Evolutionary conservation across 768 basidiomycete genomes (phyloP), one percentile per base, ranked within the genome.

Genomic region (Tricholoma bakamatsutake): DNA sequence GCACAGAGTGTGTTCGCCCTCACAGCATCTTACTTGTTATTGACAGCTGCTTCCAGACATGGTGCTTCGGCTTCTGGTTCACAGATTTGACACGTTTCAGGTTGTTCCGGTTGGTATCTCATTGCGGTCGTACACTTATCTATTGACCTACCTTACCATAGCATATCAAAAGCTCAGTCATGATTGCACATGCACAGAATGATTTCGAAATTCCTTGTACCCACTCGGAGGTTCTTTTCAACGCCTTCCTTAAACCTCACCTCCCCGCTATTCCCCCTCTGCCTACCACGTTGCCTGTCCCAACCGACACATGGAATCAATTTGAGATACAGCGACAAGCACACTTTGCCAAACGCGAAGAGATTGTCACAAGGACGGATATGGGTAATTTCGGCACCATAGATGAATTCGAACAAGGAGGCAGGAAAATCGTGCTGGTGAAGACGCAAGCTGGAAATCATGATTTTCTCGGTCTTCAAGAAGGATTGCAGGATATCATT

Each of bases 121-220:
- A 9, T 18, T 39, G n/a, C 12, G 1, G 8, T 15, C 39, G 7
- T 8, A 21, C 8, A n/a, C 10, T 21, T n/a, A 37, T 50, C 17
- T 42, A 27, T 27, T 28, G 58, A 13, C 11, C 28, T 10, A 9
- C 31, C 24, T 18, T 5, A 17, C 31, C 28, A 18, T 63, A 91
- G 89, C 74, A 77, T 55, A 81, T 93, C 60, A 82, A 83, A 50
- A 78, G 77, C 0, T 79, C 88, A 5, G 78, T 91, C 2, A 70
- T 94, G 31, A 81, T 96, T 60, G 83, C 79, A 0, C 93, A 96
- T 64, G 84, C 91, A 52, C 73, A 79, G 65, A 77, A 93, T 65
- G 93, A 96, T 71, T 79, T 76, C 68, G 87, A 91, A 18, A 92
- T 95, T 50, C 87, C 89, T 0, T 71, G 81, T 64, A 74, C 80